Evolutionary conservation across 192 early-diverging fungal genomes (phyloP).

Genomic region (Dimargaris xerosporica): DNA sequence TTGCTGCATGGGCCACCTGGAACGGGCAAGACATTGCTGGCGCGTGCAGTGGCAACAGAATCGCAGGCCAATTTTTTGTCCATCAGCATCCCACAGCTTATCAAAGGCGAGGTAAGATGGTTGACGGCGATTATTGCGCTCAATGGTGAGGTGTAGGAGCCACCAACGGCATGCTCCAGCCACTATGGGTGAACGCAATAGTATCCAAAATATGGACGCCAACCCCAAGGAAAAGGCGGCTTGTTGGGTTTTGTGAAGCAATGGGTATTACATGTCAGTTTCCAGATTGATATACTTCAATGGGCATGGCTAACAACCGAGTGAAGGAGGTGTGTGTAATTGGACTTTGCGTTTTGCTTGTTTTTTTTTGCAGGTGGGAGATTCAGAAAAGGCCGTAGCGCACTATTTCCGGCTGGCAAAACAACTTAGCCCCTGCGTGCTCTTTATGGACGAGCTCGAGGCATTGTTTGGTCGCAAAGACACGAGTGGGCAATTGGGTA

Average conservation of each 20-base stretch:
- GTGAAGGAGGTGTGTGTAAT: too few species aligned
- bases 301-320: too few species aligned
- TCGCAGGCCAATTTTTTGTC: constrained; percentile 68
- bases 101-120: constrained; percentile 58
- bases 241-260: too few species aligned
- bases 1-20: constrained; percentile 79
- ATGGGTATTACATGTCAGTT: too few species aligned
- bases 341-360: neutral
- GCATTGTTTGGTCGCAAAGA: constrained; percentile 67
- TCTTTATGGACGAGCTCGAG: constrained; percentile 93
- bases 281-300: too few species aligned
- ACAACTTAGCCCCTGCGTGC: constrained; percentile 53
- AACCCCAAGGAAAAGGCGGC: too few species aligned
- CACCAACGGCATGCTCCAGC: too few species aligned
- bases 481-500: constrained; percentile 46
- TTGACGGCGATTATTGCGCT: neutral
- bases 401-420: constrained; percentile 54
- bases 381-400: constrained; percentile 84
- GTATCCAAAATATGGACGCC: too few species aligned
- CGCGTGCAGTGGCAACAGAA: constrained; percentile 67
- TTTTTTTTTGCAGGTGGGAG: constrained; percentile 43
- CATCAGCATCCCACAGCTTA: constrained; percentile 60
- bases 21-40: constrained; percentile 85
- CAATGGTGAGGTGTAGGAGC: too few species aligned
- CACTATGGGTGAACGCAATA: too few species aligned